These are phyloP conservation scores for Gynandropsis gynandra DNA, from an alignment of 345 rosid species.

Conservation along the genomic window DNA sequence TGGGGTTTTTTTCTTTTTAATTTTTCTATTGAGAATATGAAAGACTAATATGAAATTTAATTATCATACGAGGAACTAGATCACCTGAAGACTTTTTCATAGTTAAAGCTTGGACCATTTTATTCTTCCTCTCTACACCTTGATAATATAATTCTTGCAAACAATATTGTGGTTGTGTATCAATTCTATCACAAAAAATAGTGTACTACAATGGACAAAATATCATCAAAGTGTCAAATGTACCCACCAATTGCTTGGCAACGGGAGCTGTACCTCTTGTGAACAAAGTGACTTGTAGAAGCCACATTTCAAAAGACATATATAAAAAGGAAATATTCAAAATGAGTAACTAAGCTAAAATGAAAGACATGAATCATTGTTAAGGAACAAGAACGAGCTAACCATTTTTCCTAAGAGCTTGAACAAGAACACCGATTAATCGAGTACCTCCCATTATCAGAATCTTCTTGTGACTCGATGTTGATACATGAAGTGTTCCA, in stretches of 20 bases:
- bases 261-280: conserved; percentile 90
- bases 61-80: no score
- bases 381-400: conserved; percentile 49
- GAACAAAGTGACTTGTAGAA: conserved; percentile 79
- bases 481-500: conserved; percentile 58
- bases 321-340: background rate
- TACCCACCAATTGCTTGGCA: conserved; percentile 78
- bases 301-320: background rate
- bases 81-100: no score
- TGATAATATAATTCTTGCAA: background rate
- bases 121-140: no score
- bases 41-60: no score
- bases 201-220: conserved; percentile 67
- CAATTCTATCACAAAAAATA: conserved; percentile 11
- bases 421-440: conserved; percentile 81
- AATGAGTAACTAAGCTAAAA: conserved; percentile 2
- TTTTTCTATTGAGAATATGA: no score
- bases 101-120: no score
- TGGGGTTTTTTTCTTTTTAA: no score
- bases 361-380: background rate
- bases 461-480: conserved; percentile 77
- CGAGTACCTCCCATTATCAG: conserved; percentile 97
- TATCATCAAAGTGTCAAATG: conserved; percentile 73
- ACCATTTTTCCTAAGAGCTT: conserved; percentile 85
- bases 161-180: background rate